Conservation (phyloP, 495 filamentous ascomycete genomes). For the Hyaloscypha bicolor region DNA sequence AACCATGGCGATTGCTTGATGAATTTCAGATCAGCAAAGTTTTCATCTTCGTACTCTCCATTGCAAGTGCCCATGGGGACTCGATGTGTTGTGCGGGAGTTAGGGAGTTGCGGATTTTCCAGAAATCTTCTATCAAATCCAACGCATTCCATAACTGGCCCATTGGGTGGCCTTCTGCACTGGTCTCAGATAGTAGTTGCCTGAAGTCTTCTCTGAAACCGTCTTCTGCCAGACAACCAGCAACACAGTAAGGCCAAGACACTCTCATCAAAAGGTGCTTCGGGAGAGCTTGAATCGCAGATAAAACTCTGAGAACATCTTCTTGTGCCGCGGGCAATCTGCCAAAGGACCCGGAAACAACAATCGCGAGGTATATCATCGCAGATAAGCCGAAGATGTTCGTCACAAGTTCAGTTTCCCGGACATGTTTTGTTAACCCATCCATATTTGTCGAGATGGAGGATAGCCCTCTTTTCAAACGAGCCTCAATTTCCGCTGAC, state of each 20-base stretch:
- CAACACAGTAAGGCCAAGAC: conserved; percentile 15
- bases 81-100: neutral
- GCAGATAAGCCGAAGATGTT: conserved; percentile 3
- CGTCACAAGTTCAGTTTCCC: conserved; percentile 14
- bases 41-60: conserved; percentile 9
- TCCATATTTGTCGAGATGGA: neutral
- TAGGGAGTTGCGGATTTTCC: conserved; percentile 1
- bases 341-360: conserved; percentile 11
- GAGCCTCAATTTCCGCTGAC: neutral
- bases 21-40: conserved; percentile 10
- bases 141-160: conserved; percentile 4
- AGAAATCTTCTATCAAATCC: conserved; percentile 17
- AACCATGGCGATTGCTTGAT: neutral
- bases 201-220: conserved; percentile 4
- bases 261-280: conserved; percentile 12
- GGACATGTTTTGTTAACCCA: neutral
- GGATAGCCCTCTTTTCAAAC: neutral
- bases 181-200: neutral
- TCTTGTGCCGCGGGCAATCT: neutral
- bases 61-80: conserved; percentile 16
- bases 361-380: conserved; percentile 8
- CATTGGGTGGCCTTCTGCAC: neutral
- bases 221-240: conserved; percentile 15
- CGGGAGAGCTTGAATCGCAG: conserved; percentile 4
- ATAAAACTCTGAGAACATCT: conserved; percentile 1